Conservation (phyloP, 2,329 filamentous ascomycete species). For the Xylariaceae sp. region DNA sequence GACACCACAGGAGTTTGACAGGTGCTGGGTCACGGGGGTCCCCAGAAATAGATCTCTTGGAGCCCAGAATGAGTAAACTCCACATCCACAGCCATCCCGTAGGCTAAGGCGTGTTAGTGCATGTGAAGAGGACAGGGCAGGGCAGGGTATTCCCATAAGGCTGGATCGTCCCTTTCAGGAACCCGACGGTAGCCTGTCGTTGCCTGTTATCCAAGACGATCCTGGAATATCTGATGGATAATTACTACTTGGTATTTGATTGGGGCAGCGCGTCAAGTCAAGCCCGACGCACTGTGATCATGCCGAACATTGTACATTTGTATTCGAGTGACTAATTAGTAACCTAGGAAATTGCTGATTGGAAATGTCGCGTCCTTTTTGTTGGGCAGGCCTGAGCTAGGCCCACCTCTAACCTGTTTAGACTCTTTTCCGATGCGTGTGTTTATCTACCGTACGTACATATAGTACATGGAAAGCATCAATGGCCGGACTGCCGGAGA, state of each 20-base stretch:
- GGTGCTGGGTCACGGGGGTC: neutral
- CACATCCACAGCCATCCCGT: neutral
- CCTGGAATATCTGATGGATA: neutral
- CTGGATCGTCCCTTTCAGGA: neutral
- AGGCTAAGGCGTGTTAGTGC: neutral
- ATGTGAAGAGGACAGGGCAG: slow-evolving; percentile 6
- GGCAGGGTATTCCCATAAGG: slow-evolving; percentile 9
- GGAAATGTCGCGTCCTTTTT: no score
- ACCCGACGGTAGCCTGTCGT: neutral
- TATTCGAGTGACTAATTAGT: no score
- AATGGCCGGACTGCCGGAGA: neutral
- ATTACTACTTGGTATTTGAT: neutral
- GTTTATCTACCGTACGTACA: neutral
- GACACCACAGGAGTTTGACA: neutral
- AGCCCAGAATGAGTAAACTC: slow-evolving; percentile 1
- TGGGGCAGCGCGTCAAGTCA: neutral
- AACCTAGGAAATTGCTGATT: no score
- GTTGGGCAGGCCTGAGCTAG: no score
- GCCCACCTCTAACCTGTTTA: no score
- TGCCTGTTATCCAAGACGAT: slow-evolving; percentile 5
- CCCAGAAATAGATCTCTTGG: neutral
- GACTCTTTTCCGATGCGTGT: no score
- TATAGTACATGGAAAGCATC: neutral
- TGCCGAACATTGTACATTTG: no score
- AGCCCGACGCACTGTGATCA: neutral